phyloP scores from a whole-genome alignment of 2,329 filamentous ascomycete genomes.

The Cordyceps militaris region DNA sequence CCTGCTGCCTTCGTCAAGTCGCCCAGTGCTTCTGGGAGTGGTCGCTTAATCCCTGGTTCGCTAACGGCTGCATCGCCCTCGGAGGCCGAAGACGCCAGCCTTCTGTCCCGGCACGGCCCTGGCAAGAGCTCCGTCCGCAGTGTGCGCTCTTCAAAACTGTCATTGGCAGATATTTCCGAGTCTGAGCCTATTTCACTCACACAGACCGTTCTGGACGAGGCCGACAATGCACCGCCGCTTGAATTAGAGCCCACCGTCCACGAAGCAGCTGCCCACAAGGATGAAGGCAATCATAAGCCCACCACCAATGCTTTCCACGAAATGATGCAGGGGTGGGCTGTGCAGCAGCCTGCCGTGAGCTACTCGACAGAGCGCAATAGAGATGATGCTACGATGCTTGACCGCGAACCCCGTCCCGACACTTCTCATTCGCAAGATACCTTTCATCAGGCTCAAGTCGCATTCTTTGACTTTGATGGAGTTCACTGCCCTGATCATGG shows the following conservation, averaged over 20 bases:
- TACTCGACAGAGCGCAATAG: not conserved
- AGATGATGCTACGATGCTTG: not conserved
- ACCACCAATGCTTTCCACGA: slow-evolving; percentile 27
- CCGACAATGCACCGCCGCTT: slow-evolving; percentile 36
- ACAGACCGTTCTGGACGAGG: slow-evolving; percentile 46
- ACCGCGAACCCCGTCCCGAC: slow-evolving; percentile 27
- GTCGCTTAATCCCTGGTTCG: slow-evolving; percentile 48
- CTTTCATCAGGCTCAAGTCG: slow-evolving; percentile 56
- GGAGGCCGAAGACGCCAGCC: slow-evolving; percentile 33
- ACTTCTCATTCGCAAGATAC: slow-evolving; percentile 50
- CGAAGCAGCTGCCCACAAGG: slow-evolving; percentile 20
- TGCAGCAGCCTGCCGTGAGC: not conserved
- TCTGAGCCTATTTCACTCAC: slow-evolving; percentile 46
- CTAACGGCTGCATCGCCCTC: slow-evolving; percentile 34
- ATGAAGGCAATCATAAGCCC: slow-evolving; percentile 4
- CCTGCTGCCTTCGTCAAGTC: slow-evolving; percentile 62
- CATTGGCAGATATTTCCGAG: slow-evolving; percentile 51
- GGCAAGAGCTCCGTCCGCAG: slow-evolving; percentile 49
- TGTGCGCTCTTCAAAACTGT: slow-evolving; percentile 42
- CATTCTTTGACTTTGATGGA: slow-evolving; percentile 78
- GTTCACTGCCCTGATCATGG: slow-evolving; percentile 60
- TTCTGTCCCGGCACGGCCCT: slow-evolving; percentile 45
- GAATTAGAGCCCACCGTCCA: slow-evolving; percentile 14
- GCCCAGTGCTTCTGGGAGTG: slow-evolving; percentile 55
- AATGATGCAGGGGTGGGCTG: slow-evolving; percentile 18